Conservation (phyloP, 371 early-diverging fungal species). For the Rhizopus stolonifer region DNA sequence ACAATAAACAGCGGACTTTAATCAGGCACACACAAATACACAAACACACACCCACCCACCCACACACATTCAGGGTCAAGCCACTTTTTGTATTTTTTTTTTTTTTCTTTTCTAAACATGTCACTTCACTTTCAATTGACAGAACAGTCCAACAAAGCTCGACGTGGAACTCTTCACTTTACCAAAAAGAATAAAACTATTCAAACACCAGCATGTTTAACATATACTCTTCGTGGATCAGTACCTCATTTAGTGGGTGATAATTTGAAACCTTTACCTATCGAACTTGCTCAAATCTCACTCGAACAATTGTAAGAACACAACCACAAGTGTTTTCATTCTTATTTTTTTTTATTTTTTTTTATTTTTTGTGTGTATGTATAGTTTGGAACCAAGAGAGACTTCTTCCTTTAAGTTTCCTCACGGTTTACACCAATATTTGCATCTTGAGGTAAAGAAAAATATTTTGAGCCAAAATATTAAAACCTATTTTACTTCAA, state of each 20-base stretch:
- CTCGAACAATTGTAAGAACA: conserved; percentile 56
- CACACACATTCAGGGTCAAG: background rate
- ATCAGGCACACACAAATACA: no score
- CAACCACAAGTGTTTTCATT: background rate
- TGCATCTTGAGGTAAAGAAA: conserved; percentile 52
- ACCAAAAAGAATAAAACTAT: conserved; percentile 27
- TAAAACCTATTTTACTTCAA: conserved; percentile 16
- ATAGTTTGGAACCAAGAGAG: conserved; percentile 46
- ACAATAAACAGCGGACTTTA: background rate
- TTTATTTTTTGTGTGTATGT: no score
- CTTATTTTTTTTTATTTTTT: background rate
- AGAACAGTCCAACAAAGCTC: background rate
- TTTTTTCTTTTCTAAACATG: background rate
- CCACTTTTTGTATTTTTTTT: background rate
- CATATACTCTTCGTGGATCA: conserved; percentile 65
- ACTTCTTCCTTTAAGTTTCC: conserved; percentile 53
- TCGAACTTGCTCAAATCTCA: conserved; percentile 44
- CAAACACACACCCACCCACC: no score
- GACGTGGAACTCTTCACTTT: conserved; percentile 38
- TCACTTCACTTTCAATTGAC: background rate
- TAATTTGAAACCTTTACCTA: conserved; percentile 41
- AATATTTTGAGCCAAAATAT: no score
- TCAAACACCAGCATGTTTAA: conserved; percentile 68
- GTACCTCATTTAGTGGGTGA: conserved; percentile 76
- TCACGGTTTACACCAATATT: conserved; percentile 54